Conservation (phyloP, 129 eudicot genomes). For the Tagetes patula region DNA sequence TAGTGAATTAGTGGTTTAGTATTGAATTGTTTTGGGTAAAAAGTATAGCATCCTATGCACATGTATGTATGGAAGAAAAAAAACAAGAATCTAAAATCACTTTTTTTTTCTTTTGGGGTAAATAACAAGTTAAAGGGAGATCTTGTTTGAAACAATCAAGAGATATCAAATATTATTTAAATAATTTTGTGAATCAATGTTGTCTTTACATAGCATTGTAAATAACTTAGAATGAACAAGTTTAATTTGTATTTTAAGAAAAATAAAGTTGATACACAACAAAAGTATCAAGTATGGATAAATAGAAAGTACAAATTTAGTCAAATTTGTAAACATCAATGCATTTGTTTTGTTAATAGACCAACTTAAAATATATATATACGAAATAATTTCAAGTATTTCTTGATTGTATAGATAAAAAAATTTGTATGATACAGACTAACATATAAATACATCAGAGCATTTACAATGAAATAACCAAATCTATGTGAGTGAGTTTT, state of each 20-base stretch:
- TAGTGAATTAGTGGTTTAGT: conserved; percentile 14
- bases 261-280: neutral
- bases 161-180: neutral
- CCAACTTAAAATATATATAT: neutral
- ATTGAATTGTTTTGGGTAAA: conserved; percentile 12
- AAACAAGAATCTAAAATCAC: conserved; percentile 30
- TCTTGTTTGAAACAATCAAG: neutral
- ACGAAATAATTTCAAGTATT: neutral
- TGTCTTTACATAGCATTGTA: neutral
- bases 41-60: conserved; percentile 41
- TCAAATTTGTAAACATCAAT: neutral
- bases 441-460: neutral
- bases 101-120: conserved; percentile 21
- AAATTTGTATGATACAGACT: neutral
- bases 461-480: too few species aligned
- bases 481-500: too few species aligned
- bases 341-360: neutral
- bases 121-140: conserved; percentile 28
- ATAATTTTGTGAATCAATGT: too few species aligned
- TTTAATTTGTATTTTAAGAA: neutral
- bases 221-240: neutral
- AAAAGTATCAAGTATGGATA: neutral
- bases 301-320: neutral
- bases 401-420: neutral
- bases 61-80: conserved; percentile 5